Conservation (phyloP, 2,329 filamentous ascomycete genomes). For the Hypoxylon sp. region DNA sequence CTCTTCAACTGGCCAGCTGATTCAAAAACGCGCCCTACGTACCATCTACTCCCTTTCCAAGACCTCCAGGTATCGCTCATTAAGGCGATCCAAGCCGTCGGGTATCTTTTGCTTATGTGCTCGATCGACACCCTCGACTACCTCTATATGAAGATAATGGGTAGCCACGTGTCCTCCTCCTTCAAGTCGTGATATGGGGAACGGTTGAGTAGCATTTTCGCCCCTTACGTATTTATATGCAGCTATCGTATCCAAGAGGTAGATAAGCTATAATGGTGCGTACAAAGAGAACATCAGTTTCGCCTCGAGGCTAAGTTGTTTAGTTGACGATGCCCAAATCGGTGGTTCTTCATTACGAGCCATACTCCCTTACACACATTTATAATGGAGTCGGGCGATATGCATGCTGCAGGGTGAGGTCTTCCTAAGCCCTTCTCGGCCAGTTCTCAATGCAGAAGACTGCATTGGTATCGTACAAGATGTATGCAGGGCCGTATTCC, state of each 20-base stretch:
- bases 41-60: not conserved
- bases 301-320: not conserved
- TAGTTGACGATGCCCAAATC: not conserved
- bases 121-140: conserved; percentile 2
- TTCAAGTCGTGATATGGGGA: conserved; percentile 10
- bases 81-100: conserved; percentile 11
- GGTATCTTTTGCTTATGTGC: conserved; percentile 10
- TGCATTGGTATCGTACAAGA: conserved; percentile 13
- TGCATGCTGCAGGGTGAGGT: conserved; percentile 29
- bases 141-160: not conserved
- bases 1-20: not conserved
- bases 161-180: conserved; percentile 19
- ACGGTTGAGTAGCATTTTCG: conserved; percentile 3
- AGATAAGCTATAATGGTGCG: not conserved
- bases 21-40: conserved; percentile 1
- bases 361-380: conserved; percentile 16
- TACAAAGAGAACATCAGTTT: not conserved
- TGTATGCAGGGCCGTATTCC: conserved; percentile 23
- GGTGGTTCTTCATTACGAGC: conserved; percentile 4
- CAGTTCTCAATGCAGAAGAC: conserved; percentile 29
- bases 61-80: not conserved
- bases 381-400: conserved; percentile 11
- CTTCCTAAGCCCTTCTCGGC: conserved; percentile 10
- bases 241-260: not conserved
- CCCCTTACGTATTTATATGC: conserved; percentile 3